Evolutionary conservation across 148 eudicot genomes (phyloP).

Genomic region (Amaranthus cruentus): DNA sequence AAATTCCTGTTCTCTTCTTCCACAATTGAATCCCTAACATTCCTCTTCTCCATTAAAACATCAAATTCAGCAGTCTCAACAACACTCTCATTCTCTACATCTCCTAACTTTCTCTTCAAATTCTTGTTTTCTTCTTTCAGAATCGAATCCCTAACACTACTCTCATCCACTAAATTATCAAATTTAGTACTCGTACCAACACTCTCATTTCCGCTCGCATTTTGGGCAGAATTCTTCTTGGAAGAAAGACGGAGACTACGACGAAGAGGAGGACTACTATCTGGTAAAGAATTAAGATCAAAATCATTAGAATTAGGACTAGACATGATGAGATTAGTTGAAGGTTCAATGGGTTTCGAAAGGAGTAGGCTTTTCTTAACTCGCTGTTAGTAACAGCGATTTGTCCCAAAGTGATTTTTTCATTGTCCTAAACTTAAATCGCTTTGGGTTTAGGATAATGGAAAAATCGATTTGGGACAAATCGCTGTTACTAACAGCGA

Average conservation of each 20-base stretch:
- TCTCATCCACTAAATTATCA: no score
- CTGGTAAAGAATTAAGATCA: background rate
- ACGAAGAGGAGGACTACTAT: conserved; percentile 17
- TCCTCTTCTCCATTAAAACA: background rate
- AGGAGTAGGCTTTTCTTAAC: conserved; percentile 26
- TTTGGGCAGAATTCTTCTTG: background rate
- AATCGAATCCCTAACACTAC: no score
- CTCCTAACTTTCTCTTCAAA: no score
- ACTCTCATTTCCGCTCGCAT: background rate
- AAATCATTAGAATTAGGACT: background rate
- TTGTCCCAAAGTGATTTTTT: no score
- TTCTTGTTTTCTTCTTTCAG: no score
- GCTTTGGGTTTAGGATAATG: no score
- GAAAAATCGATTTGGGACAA: no score
- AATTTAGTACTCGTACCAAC: background rate
- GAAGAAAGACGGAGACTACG: conserved; percentile 47
- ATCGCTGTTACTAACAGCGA: no score
- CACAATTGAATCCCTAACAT: conserved; percentile 12
- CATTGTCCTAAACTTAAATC: no score
- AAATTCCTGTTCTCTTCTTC: background rate
- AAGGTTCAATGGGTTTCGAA: conserved; percentile 19
- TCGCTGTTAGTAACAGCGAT: no score
- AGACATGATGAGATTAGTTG: background rate
- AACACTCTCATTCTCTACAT: no score
- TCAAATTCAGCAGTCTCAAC: conserved; percentile 1